Evolutionary conservation across 202 grass and related monocot species (phyloP).

Genomic region (Setaria viridis): DNA sequence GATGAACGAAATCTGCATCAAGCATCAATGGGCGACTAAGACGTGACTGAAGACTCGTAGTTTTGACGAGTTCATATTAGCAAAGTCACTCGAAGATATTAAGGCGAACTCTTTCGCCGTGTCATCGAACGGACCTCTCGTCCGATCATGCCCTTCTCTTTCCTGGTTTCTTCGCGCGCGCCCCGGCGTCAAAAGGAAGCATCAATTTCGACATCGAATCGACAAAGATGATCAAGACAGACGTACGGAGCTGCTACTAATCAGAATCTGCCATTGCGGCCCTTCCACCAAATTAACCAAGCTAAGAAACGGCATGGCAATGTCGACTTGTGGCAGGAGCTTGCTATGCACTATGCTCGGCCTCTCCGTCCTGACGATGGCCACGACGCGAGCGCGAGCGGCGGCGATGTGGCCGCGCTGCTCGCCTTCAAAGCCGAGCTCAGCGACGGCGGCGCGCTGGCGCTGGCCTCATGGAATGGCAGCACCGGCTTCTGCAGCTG

Average conservation of each 20-base stretch:
- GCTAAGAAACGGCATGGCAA: not conserved
- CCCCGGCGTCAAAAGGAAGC: not conserved
- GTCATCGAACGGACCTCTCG: not conserved
- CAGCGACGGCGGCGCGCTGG: not conserved
- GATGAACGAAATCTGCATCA: not conserved
- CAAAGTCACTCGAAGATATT: not conserved
- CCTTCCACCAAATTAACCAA: not conserved
- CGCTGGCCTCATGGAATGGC: conserved; percentile 49
- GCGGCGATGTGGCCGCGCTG: conserved; percentile 38
- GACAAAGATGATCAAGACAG: not conserved
- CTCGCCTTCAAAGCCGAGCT: conserved; percentile 39
- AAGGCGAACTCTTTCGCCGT: not conserved
- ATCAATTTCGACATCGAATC: not conserved
- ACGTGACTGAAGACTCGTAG: conserved; percentile 5
- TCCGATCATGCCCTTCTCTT: not conserved
- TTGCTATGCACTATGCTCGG: not conserved
- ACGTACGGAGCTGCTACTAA: not conserved
- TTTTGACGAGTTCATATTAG: conserved; percentile 10
- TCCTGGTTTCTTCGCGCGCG: not conserved
- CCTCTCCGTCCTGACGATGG: conserved; percentile 5
- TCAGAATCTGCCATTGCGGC: not conserved
- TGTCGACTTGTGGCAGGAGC: not conserved
- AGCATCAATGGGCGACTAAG: not conserved
- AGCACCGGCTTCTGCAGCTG: conserved; percentile 46
- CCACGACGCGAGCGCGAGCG: not conserved